Base-by-base conservation (phyloP, 1,284 basidiomycete genomes). In the Tranzscheliella williamsii region DNA sequence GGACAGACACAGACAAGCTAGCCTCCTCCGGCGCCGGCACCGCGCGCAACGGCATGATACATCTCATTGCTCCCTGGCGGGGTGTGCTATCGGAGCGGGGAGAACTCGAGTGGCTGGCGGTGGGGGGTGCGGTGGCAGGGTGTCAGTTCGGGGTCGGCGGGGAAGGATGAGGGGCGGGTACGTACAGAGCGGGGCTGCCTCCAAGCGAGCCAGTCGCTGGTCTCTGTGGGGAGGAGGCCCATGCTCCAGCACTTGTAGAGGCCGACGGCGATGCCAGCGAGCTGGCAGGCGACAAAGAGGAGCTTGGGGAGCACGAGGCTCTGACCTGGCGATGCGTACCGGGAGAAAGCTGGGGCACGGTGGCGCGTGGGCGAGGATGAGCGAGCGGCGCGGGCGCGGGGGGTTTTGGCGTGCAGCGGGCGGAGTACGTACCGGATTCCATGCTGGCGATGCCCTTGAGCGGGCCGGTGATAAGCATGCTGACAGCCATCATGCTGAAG, bases 231-330 rank as follows among this genome's bases (percentile, higher is more conserved):
- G 23, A 76, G 42, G 17, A 76, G 46, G 2, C 73, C 73, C 73
- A 76, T 76, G 47, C 71, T 73, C 68, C 68, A 73, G 51, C 72
- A 74, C 54, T 76, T 76, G 61, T 73, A 76, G 30, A 76, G 24
- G 2, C 72, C 73, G 15, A 76, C 24, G 16, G 60, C 56, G 16
- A 75, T 52, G 7, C 49, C 62, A 16, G 56, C 53, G 15, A 72
- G 34, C 42, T 76, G 73, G 41, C 72, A 75, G 15, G 53, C 9
- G 11, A 76, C 31, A 41, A 72, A 76, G 15, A 58, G 24, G 15
- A 61, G 1, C 47, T 75, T 71, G 24, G 70, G 73, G 18, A 67
- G 60, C 15, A 68, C 17, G 16, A 76, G 39, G 21, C 66, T 64
- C 29, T 75, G 65, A 6, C 50, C 56, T 13, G 68, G 53, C 5